Percentiles rank a stretch among this genome's conserved stretches.
Evolutionary conservation across 345 rosid species (phyloP).

Genomic region (Firmiana major): DNA sequence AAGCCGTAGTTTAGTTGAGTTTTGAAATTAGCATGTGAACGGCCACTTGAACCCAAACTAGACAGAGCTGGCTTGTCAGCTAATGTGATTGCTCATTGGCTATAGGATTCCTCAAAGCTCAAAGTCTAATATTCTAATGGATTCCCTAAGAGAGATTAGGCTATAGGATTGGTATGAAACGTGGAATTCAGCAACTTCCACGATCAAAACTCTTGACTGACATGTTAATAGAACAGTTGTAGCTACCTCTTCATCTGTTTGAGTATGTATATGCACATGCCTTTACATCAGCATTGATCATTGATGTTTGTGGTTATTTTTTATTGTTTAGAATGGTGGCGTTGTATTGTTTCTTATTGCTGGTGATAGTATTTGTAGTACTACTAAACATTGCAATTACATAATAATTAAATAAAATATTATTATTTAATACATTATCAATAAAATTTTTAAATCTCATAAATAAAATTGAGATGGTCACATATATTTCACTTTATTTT

Average conservation of each 20-base stretch:
- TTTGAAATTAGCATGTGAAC: too few relatives aligned
- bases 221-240: background rate
- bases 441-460: too few relatives aligned
- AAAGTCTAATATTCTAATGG: background rate
- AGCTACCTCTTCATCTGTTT: too few relatives aligned
- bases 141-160: background rate
- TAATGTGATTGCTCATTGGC: background rate
- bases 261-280: background rate
- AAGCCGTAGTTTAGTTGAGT: too few relatives aligned
- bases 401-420: too few relatives aligned
- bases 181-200: background rate
- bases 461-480: too few relatives aligned
- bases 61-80: conserved; percentile 24
- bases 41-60: background rate
- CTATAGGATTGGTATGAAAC: background rate
- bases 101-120: background rate
- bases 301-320: background rate
- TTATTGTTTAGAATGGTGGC: background rate
- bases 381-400: too few relatives aligned
- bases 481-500: too few relatives aligned
- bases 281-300: background rate
- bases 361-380: too few relatives aligned
- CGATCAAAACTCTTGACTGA: background rate
- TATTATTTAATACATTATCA: too few relatives aligned
- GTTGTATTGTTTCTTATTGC: background rate